Evolutionary conservation across 768 basidiomycete genomes (phyloP), one percentile per base, ranked within the genome.

Genomic region (Cystobasidium tubakii): DNA sequence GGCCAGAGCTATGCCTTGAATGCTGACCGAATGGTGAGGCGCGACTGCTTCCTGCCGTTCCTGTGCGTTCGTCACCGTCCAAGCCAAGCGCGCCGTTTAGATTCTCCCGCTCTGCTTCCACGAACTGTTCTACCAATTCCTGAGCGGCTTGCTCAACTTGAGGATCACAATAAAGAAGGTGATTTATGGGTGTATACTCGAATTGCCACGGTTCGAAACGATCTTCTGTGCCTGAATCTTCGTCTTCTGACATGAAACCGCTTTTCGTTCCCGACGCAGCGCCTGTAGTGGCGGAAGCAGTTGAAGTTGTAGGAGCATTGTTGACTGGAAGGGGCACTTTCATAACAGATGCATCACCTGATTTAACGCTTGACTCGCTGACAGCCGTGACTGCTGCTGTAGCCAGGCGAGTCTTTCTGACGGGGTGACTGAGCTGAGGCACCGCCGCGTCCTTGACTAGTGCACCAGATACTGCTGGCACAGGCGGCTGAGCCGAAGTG

Each of bases 131-230:
- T 7, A 71, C 69, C 25, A 71, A 29, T 19, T 31, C 69, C 7
- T 29, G 25, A n/a, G 25, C 31, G 21, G 50, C 29, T 17, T 19
- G 25, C 36, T 71, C 60, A 9, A 76, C 34, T 25, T 23, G 7
- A 0, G 34, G 17, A 13, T 62, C 66, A 15, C 66, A 31, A 39
- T 57, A 77, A 34, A 66, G 43, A 36, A 74, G 66, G 33, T 62
- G 29, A 50, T 55, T 50, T n/a, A 78, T 62, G 19, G 74, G 62
- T 23, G 79, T 78, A 60, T 74, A 79, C 74, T 79, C 79, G 60
- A 69, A 77, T 66, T 75, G 74, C 79, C 79, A 79, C 0, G 73
- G 33, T 63, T 78, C 76, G 64, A 74, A 78, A 43, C 72, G 54
- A 15, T 78, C 78, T 39, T 75, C 75, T 0, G 29, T 66, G n/a